Evolutionary conservation across 805 yeast genomes (phyloP), one percentile per base, ranked within the genome.

Genomic region (Candida easanensis): DNA sequence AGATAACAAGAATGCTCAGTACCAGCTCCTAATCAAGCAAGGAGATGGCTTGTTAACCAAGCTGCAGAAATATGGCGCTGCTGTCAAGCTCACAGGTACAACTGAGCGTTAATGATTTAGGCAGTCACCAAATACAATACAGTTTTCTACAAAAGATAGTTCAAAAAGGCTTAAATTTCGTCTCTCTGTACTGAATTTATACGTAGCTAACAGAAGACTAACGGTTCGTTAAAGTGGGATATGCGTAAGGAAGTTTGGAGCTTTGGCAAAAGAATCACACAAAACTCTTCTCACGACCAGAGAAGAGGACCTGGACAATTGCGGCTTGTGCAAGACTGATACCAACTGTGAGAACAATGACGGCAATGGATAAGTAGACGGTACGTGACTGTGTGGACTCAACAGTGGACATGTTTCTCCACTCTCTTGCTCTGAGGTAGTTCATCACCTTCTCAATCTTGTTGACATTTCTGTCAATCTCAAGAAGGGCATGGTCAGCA

Each of bases 61-160:
- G 65, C 75, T 93, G 60, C 99, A 93, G 65, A 93, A 90, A 65
- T 93, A 91, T 57, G 96, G 96, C 36, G 97, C 98, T 35, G 97
- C 97, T 18, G 98, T 93, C 38, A 86, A 95, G 64, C 76, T 93
- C 57, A 84, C 95, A 60, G 97, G 98, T 37, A 87, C 96, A 21
- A 86, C 96, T 21, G 97, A 89, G 61, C 75, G 80, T 53, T 80
- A 25, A 28, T 23, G 8, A 14, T 13, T 9, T 22, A 8, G 10
- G 10, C 10, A 22, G 10, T 27, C 31, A 9, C 10, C 13, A 14
- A 14, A 11, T 27, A 27, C 15, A n/a, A n/a, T 13, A 13, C 31
- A 27, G 31, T 6, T 13, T 9, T 9, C 7, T 6, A 8, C 13
- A 27, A 8, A 7, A 27, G 14, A 27, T 27, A 27, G 13, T 27